Evolutionary conservation across 225 moss, liverwort and hornwort species (phyloP), one percentile per base, ranked within the genome.

Genomic region (Sphagnum contortum): DNA sequence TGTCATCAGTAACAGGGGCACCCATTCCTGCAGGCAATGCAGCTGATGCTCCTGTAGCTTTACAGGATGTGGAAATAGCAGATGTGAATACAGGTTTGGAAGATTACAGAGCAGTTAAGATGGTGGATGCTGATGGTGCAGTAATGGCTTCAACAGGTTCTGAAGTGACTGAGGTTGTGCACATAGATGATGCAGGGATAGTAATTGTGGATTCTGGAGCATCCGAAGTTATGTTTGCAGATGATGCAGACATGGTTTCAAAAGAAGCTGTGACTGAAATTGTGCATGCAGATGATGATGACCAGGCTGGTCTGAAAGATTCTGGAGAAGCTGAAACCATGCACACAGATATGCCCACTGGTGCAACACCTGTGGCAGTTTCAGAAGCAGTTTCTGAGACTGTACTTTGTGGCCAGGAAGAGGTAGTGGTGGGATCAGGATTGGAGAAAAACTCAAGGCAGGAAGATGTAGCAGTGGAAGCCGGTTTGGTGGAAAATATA

Each of bases 31-130:
- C 12, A 48, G 14, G 9, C 29, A 47, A 48, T 46, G 58, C 57
- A 61, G 69, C 50, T 12, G 69, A 71, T 6, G 55, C 46, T 48
- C 58, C 71, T 11, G 53, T 54, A 48, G 59, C 54, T 64, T 44
- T 68, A 45, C 69, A 76, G 48, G 84, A 81, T 76, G 65, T 74
- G 49, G 76, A 78, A 60, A 76, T 79, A 76, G 59, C 71, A 60
- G 81, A 76, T 56, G 73, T 10, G 59, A 75, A 55, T 44, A 52
- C 60, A 61, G 61, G 7, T 61, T 9, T 61, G 61, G 47, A 46
- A 46, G 61, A 61, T 46, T 57, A 52, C 48, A 68, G 45, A 44
- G 71, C 55, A 44, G 9, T 64, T 9, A 11, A 48, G 46, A 45
- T 44, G 48, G 55, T 51, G 51, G 64, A 48, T 54, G 50, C 69